Evolutionary conservation across 768 basidiomycete species (phyloP).

Genomic region (Lentinula guzmanii): DNA sequence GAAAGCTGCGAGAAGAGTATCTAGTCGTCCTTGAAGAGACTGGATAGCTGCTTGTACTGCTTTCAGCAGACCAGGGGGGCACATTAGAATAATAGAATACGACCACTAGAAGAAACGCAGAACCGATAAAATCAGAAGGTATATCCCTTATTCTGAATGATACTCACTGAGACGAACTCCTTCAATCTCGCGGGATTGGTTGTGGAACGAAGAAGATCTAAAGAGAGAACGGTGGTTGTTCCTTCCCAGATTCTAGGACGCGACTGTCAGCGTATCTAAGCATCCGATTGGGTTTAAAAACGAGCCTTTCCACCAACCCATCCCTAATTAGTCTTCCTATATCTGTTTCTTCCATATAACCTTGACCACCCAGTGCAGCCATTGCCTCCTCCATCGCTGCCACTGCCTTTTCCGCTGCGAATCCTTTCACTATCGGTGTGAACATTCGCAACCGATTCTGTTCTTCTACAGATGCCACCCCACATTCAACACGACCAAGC

Average conservation of each 20-base stretch:
- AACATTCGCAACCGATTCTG: conserved; percentile 50
- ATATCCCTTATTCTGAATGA: neutral
- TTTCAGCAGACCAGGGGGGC: conserved; percentile 26
- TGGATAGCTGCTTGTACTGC: conserved; percentile 22
- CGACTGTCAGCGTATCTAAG: neutral
- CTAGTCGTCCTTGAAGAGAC: conserved; percentile 32
- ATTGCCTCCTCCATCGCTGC: conserved; percentile 70
- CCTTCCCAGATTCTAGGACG: conserved; percentile 71
- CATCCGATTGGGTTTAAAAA: neutral
- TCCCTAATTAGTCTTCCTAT: conserved; percentile 65
- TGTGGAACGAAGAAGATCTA: conserved; percentile 59
- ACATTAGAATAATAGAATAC: conserved; percentile 31
- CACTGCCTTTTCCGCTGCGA: conserved; percentile 57
- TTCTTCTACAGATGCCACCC: conserved; percentile 43
- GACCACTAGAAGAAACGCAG: conserved; percentile 42
- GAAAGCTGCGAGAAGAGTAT: conserved; percentile 34
- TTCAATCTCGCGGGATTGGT: conserved; percentile 34
- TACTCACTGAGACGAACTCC: conserved; percentile 46
- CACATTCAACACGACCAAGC: conserved; percentile 59
- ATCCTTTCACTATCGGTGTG: conserved; percentile 68
- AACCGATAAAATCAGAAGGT: neutral
- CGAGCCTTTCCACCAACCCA: conserved; percentile 61
- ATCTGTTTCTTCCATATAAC: conserved; percentile 81
- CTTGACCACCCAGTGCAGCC: conserved; percentile 68
- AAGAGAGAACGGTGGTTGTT: conserved; percentile 58